Conservation (phyloP, 2,329 filamentous ascomycete genomes). For the Atkinsonella hypoxylon region DNA sequence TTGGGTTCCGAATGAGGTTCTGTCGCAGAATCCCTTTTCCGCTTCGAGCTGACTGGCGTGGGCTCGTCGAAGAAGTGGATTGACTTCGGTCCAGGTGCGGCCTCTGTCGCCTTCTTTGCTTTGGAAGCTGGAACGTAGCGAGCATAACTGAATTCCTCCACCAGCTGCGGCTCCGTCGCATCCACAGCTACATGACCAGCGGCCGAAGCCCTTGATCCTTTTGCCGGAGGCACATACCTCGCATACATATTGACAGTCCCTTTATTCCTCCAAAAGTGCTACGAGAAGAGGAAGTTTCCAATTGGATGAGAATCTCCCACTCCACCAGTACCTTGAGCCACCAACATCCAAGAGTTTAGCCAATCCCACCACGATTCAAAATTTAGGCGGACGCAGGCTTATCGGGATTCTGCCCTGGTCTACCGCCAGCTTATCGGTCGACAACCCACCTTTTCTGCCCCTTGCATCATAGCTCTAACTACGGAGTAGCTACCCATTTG, state of each 20-base stretch:
- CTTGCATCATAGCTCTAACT: not conserved
- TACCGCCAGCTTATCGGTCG: slow-evolving; percentile 24
- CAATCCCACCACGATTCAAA: slow-evolving; percentile 16
- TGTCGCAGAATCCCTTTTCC: slow-evolving; percentile 24
- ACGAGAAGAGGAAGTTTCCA: not conserved
- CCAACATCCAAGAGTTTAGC: not conserved
- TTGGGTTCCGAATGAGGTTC: slow-evolving; percentile 21
- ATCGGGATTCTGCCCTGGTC: slow-evolving; percentile 24
- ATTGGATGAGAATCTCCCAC: not conserved
- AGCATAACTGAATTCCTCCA: slow-evolving; percentile 22
- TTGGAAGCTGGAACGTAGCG: slow-evolving; percentile 28
- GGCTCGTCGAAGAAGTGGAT: slow-evolving; percentile 18
- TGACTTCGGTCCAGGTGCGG: slow-evolving; percentile 5
- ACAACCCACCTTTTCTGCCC: not conserved
- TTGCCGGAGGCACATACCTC: slow-evolving; percentile 28
- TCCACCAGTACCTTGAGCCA: not conserved
- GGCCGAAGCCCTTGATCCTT: slow-evolving; percentile 11
- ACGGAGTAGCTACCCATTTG: not conserved
- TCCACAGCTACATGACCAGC: not conserved
- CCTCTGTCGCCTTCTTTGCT: slow-evolving; percentile 4
- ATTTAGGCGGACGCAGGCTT: slow-evolving; percentile 22
- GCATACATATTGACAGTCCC: slow-evolving; percentile 25
- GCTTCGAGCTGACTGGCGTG: slow-evolving; percentile 17
- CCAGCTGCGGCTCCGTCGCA: slow-evolving; percentile 3
- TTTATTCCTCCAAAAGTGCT: not conserved